Percentiles rank a stretch among this genome's conserved stretches.
These are phyloP conservation scores for Sphagnum magellanicum DNA, from an alignment of 228 moss, liverwort and hornwort genomes.

Conservation along the genomic window DNA sequence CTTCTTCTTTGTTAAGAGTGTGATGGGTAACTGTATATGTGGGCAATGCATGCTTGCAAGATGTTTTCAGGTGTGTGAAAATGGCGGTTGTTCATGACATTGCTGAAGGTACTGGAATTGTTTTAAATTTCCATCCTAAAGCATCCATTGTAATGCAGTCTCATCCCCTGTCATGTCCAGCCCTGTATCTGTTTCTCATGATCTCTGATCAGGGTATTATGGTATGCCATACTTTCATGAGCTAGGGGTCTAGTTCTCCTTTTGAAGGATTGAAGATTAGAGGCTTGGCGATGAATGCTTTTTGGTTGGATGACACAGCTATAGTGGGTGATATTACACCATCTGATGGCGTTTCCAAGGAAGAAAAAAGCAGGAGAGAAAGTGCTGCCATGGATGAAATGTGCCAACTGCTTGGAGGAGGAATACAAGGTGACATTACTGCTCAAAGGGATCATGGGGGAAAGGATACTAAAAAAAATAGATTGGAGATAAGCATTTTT, in stretches of 20 bases:
- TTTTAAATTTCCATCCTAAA: too few relatives aligned
- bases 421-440: slow-evolving; percentile 30
- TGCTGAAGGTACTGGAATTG: slow-evolving; percentile 53
- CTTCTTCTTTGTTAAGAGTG: too few relatives aligned
- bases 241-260: too few relatives aligned
- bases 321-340: slow-evolving; percentile 97
- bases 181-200: too few relatives aligned
- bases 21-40: too few relatives aligned
- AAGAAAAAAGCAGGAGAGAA: slow-evolving; percentile 84
- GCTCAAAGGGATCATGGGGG: background rate
- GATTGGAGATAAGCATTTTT: background rate
- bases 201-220: too few relatives aligned
- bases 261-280: too few relatives aligned
- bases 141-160: too few relatives aligned
- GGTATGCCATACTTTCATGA: too few relatives aligned
- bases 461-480: background rate
- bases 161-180: too few relatives aligned
- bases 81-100: slow-evolving; percentile 99
- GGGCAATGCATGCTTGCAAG: too few relatives aligned
- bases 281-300: too few relatives aligned
- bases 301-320: slow-evolving; percentile 23
- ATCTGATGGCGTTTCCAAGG: slow-evolving; percentile 75
- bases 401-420: slow-evolving; percentile 76
- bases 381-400: slow-evolving; percentile 83
- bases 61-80: slow-evolving; percentile 73